Percentiles rank a stretch among this genome's conserved stretches.
phyloP scores from a whole-genome alignment of 257 asterid species.

The Cinchona pubescens region DNA sequence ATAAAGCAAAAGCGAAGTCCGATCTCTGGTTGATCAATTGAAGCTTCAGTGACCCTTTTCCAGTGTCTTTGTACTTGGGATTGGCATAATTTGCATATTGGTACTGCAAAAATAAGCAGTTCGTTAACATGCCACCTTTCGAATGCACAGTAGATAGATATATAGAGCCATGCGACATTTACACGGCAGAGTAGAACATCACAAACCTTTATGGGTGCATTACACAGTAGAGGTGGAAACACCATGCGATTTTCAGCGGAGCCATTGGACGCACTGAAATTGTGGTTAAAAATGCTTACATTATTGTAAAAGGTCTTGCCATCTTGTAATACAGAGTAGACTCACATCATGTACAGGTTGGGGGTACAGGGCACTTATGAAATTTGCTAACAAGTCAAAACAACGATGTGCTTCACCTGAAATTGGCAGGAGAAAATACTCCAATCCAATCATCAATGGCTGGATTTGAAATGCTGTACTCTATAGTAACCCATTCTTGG shows the following conservation, averaged over 20 bases:
- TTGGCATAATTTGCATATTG: constrained; percentile 75
- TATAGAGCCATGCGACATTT: background rate
- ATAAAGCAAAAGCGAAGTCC: constrained; percentile 75
- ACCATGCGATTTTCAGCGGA: constrained; percentile 59
- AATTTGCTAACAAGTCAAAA: constrained; percentile 8
- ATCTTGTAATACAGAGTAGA: background rate
- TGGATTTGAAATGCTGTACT: constrained; percentile 55
- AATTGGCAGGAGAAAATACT: constrained; percentile 90
- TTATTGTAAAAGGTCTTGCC: constrained; percentile 2
- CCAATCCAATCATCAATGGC: constrained; percentile 84
- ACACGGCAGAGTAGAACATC: constrained; percentile 9
- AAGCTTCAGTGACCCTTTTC: constrained; percentile 78
- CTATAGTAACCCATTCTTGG: constrained; percentile 66
- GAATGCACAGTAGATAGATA: background rate
- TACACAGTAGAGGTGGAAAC: constrained; percentile 67
- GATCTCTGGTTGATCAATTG: constrained; percentile 91
- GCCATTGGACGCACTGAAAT: constrained; percentile 70
- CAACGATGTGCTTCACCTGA: constrained; percentile 48
- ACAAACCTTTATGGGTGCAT: constrained; percentile 87
- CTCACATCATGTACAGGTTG: background rate
- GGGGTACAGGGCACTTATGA: background rate
- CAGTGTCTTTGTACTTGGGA: constrained; percentile 52
- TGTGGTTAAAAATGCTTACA: background rate
- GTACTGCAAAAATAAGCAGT: constrained; percentile 48
- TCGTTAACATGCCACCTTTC: background rate